Conservation (phyloP, 2,329 filamentous ascomycete species). For the Lojkania enalia region DNA sequence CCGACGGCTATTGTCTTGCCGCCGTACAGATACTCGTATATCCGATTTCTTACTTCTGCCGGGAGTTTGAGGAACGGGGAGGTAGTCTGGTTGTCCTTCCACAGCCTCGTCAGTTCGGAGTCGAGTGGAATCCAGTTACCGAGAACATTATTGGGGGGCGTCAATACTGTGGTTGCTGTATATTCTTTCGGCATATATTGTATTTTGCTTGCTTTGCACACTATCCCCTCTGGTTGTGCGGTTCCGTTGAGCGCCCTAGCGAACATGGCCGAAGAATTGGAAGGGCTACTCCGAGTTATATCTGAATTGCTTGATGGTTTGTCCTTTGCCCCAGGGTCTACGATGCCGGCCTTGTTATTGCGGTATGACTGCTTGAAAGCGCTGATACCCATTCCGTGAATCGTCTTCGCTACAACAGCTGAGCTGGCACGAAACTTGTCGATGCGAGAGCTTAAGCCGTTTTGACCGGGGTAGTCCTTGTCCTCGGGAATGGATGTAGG, state of each 20-base stretch:
- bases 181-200: background rate
- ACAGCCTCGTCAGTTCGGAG: conserved; percentile 6
- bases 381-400: no score
- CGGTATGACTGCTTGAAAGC: no score
- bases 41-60: conserved; percentile 21
- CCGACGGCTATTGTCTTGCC: conserved; percentile 31
- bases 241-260: no score
- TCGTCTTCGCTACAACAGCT: no score
- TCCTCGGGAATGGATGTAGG: background rate
- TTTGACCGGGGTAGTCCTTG: no score
- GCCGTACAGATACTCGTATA: conserved; percentile 27
- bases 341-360: no score
- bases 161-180: conserved; percentile 11
- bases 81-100: conserved; percentile 26
- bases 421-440: background rate
- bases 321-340: background rate
- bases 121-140: background rate
- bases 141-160: conserved; percentile 10
- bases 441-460: background rate
- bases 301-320: background rate
- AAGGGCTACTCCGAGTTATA: no score
- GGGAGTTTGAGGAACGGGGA: conserved; percentile 33
- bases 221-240: no score
- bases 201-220: no score
- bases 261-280: no score